Base-by-base conservation (phyloP, 2,329 filamentous ascomycete genomes). In the Cladosporium sp. region DNA sequence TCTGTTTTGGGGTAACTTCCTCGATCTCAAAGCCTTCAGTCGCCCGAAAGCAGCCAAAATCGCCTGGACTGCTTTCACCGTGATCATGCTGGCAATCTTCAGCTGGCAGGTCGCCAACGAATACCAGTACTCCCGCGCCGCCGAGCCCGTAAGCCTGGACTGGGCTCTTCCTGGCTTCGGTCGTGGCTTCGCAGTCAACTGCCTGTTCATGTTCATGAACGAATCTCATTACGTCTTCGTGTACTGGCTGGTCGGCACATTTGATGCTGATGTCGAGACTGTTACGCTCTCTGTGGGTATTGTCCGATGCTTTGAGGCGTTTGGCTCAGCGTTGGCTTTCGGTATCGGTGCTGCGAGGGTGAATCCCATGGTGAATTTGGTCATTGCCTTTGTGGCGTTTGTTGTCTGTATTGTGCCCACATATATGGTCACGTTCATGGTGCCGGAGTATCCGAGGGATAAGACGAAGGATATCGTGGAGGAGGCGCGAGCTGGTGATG, bases 151-250 rank as follows among this genome's bases (percentile, higher is more conserved):
- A 7, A 40, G 20, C 13, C 38, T 40, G 12, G 38, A 40, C 19
- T 40, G 38, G 38, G 19, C 38, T 8, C 38, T 40, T 11, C 38
- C 38, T 7, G 38, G 38, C 7, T 40, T 40, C 5, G 38, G 38
- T 25, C 38, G 38, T 9, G 38, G 38, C 8, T 40, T 22, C 7
- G 38, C 38, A n/a, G 38, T 40, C 18, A 40, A 40, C 19, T 40
- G 38, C 19, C 7, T 40, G 8, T 40, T 40, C 38, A 40, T 40
- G 38, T 40, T 40, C 38, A 27, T 40, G 38, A 40, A 40, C 38
- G 38, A 40, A n/a, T 40, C 38, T 7, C 38, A 40, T n/a, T 40
- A 40, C 38, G 25, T 40, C 20, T 40, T 40, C 12, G 19, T 40
- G 20, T 40, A 40, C 38, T 40, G 38, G 38, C 18, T 40, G 11